Evolutionary conservation across 495 filamentous ascomycete genomes (phyloP).

Genomic region (Lasiosphaeriaceae sp.): DNA sequence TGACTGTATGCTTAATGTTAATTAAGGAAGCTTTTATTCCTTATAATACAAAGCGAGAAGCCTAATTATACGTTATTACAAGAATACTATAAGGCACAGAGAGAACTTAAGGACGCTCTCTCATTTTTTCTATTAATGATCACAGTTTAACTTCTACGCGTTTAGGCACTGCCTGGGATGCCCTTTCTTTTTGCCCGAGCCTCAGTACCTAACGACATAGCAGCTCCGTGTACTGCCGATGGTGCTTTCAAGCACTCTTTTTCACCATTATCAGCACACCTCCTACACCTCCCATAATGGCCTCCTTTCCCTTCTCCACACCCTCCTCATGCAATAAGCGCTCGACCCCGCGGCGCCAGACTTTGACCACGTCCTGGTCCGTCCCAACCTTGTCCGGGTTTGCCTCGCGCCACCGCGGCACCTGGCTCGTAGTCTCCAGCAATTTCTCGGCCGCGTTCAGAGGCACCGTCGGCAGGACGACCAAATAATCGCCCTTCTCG

Average conservation of each 20-base stretch:
- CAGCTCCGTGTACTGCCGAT: too few relatives aligned
- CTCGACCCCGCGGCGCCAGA: slow-evolving; percentile 13
- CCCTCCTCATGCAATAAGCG: slow-evolving; percentile 7
- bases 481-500: slow-evolving; percentile 9
- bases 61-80: too few relatives aligned
- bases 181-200: too few relatives aligned
- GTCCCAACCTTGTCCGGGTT: slow-evolving; percentile 27
- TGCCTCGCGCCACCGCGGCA: slow-evolving; percentile 49
- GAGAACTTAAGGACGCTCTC: too few relatives aligned
- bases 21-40: too few relatives aligned
- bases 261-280: slow-evolving; percentile 16
- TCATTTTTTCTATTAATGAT: too few relatives aligned
- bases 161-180: too few relatives aligned
- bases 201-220: too few relatives aligned
- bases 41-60: too few relatives aligned
- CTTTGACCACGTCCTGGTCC: slow-evolving; percentile 18
- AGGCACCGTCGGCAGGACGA: slow-evolving; percentile 16
- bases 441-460: slow-evolving; percentile 26
- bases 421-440: slow-evolving; percentile 37
- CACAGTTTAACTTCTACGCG: too few relatives aligned
- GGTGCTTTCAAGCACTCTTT: slow-evolving; percentile 6
- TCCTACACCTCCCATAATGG: background rate
- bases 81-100: too few relatives aligned
- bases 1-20: too few relatives aligned
- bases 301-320: slow-evolving; percentile 7